These are phyloP conservation scores for Ogataea ganodermae DNA, from an alignment of 805 yeast species.

Conservation along the genomic window DNA sequence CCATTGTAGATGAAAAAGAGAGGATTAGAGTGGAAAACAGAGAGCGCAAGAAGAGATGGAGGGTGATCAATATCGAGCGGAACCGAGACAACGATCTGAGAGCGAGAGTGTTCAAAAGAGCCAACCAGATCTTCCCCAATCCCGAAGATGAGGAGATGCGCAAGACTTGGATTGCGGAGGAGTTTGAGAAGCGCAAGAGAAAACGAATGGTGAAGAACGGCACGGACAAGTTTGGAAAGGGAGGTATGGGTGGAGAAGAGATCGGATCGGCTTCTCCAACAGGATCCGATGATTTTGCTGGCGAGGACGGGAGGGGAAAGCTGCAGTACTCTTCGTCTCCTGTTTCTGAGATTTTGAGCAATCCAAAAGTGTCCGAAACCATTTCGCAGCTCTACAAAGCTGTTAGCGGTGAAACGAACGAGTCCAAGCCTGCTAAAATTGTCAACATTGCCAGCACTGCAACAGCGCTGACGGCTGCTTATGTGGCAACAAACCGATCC, in stretches of 20 bases:
- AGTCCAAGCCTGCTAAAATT: slow-evolving; percentile 5
- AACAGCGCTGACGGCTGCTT: slow-evolving; percentile 42
- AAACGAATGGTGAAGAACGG: slow-evolving; percentile 50
- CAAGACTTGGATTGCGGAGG: slow-evolving; percentile 70
- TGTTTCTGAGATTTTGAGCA: slow-evolving; percentile 16
- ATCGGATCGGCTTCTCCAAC: not conserved
- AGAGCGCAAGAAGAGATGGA: slow-evolving; percentile 79
- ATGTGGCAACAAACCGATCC: slow-evolving; percentile 31
- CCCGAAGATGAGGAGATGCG: slow-evolving; percentile 53
- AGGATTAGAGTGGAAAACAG: slow-evolving; percentile 67
- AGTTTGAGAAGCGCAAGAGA: slow-evolving; percentile 65
- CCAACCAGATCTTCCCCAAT: slow-evolving; percentile 64
- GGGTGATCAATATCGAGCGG: slow-evolving; percentile 74
- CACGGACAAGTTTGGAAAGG: slow-evolving; percentile 11
- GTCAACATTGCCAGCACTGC: slow-evolving; percentile 35
- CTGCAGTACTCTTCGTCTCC: slow-evolving; percentile 1
- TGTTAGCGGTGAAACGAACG: slow-evolving; percentile 33
- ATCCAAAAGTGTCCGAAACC: slow-evolving; percentile 12
- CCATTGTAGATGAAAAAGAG: slow-evolving; percentile 47
- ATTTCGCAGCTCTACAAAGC: slow-evolving; percentile 24
- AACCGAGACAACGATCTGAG: slow-evolving; percentile 88
- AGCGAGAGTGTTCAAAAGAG: slow-evolving; percentile 74
- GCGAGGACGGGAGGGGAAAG: slow-evolving; percentile 9
- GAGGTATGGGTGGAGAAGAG: not conserved
- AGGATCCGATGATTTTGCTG: not conserved